Conservation (phyloP, 2,329 filamentous ascomycete genomes). For the Colletotrichum graminicola region DNA sequence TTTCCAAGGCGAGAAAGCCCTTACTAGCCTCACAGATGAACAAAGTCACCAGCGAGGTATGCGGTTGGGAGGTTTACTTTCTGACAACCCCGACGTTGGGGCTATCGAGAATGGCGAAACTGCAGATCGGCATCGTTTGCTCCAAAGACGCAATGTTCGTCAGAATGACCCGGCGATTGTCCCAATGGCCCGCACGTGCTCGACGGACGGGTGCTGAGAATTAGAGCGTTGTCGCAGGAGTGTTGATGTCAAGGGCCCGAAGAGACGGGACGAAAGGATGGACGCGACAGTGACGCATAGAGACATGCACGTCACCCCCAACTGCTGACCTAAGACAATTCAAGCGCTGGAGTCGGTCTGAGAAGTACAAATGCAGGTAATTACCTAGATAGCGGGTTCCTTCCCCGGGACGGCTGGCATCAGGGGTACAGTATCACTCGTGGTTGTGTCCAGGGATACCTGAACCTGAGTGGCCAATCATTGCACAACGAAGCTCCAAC, state of each 20-base stretch:
- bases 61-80: constrained; percentile 52
- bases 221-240: not conserved
- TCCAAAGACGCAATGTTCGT: constrained; percentile 7
- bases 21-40: constrained; percentile 25
- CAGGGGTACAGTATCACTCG: constrained; percentile 18
- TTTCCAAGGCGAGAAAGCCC: not conserved
- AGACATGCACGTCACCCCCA: constrained; percentile 16
- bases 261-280: not conserved
- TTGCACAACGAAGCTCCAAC: not conserved
- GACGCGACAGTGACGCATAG: constrained; percentile 34
- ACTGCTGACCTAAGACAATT: constrained; percentile 35
- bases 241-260: not conserved
- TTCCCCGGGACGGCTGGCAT: constrained; percentile 20
- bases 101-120: constrained; percentile 53
- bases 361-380: not conserved
- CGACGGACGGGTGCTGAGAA: constrained; percentile 7
- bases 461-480: constrained; percentile 21
- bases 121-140: constrained; percentile 44
- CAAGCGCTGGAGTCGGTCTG: constrained; percentile 5
- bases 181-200: constrained; percentile 16
- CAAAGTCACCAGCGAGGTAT: constrained; percentile 46
- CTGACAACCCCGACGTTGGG: constrained; percentile 65
- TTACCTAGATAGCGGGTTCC: not conserved
- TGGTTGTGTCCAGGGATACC: constrained; percentile 16
- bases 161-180: constrained; percentile 3